These are phyloP conservation scores for Elaeis oleifera DNA, from an alignment of 202 grass and related monocot species.

Conservation along the genomic window DNA sequence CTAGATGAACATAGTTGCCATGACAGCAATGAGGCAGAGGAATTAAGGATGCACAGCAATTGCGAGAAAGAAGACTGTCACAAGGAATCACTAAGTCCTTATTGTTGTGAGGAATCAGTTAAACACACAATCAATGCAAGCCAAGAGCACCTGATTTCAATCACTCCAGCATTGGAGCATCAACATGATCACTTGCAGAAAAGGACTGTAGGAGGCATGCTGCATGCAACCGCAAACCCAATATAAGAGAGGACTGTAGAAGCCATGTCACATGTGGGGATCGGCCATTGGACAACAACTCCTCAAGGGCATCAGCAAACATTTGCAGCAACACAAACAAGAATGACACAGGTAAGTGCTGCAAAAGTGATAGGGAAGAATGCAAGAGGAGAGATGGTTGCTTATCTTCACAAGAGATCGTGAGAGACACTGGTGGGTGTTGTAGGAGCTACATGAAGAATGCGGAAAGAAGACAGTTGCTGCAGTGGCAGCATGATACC, in stretches of 20 bases:
- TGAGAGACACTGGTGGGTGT: slow-evolving; percentile 26
- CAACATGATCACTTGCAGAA: slow-evolving; percentile 8
- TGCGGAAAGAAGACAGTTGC: slow-evolving; percentile 40
- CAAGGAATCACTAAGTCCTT: slow-evolving; percentile 14
- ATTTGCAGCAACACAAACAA: slow-evolving; percentile 7
- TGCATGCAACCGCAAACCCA: not conserved
- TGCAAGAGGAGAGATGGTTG: slow-evolving; percentile 26
- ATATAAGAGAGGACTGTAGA: slow-evolving; percentile 15
- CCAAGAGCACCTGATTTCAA: slow-evolving; percentile 31
- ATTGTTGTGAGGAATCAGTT: slow-evolving; percentile 23
- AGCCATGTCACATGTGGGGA: not conserved
- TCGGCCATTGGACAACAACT: too few relatives aligned
- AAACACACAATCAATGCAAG: slow-evolving; percentile 9
- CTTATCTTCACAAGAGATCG: slow-evolving; percentile 19
- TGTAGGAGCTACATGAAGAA: slow-evolving; percentile 49
- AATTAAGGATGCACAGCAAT: not conserved
- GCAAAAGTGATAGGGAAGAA: slow-evolving; percentile 18
- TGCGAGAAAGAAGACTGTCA: slow-evolving; percentile 12
- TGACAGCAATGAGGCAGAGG: slow-evolving; percentile 26
- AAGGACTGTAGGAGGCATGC: slow-evolving; percentile 9
- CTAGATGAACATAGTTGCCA: not conserved
- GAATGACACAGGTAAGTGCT: slow-evolving; percentile 17
- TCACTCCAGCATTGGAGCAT: slow-evolving; percentile 4
- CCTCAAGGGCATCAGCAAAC: not conserved
- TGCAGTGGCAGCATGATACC: slow-evolving; percentile 50